Evolutionary conservation across 2,329 filamentous ascomycete species (phyloP), one percentile per base, ranked within the genome.

Genomic region (Fonsecaea pugnacius): DNA sequence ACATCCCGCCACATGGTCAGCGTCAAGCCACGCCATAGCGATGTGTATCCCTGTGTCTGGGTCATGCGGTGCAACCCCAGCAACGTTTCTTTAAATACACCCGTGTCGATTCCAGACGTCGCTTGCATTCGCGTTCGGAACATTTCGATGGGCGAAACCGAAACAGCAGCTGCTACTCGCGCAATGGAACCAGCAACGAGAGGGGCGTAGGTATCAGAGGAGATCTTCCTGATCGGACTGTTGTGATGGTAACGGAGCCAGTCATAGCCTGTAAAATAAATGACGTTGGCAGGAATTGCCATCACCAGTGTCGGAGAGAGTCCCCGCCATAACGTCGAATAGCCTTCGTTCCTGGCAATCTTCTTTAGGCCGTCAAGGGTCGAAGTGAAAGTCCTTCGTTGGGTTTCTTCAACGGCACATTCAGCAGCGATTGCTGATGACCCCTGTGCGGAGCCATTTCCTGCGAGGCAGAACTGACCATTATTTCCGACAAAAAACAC

Each of bases 181-280:
- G 95, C 94, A 1, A 85, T 79, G 4, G 91, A 86, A 0, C 95
- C 95, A 2, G 92, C 92, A 0, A 91, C 82, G 1, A 99, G 83
- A 0, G 95, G 92, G 5, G 91, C 87, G 70, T 91, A 92, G 8
- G 86, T 84, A 69, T 94, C 91, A 14, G 85, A 84, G 9, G 89
- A 75, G 21, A 83, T 70, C 48, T 81, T 82, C 38, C 83, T 84
- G 67, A 98, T 85, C 0, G 92, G 93, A 70, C 91, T 96, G 48
- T 79, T 80, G 1, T 82, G 80, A 72, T 91, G 90, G 69, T 85
- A 90, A 38, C 95, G 88, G 64, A 99, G 77, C 90, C 92, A 97
- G 74, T 99, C 95, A 77, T 99, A 99, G 43, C 95, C 95, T 12
- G 95, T 96, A 73, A 98, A 97, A 78, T 99, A 99, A 70, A 99